These are phyloP conservation scores for Gnomoniopsis smithogilvyi DNA, from an alignment of 2,329 filamentous ascomycete species.

Conservation along the genomic window DNA sequence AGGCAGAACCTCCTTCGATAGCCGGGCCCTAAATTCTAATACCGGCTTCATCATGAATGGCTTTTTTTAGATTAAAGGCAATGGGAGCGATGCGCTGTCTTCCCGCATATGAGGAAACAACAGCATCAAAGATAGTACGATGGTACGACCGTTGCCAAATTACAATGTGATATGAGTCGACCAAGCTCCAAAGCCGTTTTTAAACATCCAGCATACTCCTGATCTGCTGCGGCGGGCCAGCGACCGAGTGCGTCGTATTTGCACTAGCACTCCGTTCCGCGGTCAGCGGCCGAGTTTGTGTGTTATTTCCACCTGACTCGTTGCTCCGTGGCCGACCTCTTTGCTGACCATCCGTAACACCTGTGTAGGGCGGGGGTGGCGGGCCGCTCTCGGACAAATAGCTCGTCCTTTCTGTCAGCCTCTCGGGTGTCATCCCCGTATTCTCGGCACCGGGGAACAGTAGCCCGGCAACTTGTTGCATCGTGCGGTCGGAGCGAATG, in stretches of 20 bases:
- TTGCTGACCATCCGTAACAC: conserved; percentile 19
- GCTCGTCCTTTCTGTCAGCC: conserved; percentile 31
- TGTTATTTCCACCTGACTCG: conserved; percentile 1
- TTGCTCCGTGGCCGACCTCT: conserved; percentile 24
- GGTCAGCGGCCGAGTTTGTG: conserved; percentile 24
- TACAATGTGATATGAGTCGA: neutral
- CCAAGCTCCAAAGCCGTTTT: neutral
- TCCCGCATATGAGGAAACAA: no score
- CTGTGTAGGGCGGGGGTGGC: conserved; percentile 39
- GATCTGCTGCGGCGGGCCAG: conserved; percentile 49
- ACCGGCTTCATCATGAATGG: no score
- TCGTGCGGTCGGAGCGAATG: conserved; percentile 41
- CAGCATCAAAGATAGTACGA: no score
- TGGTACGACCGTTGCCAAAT: neutral
- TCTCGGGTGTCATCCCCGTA: conserved; percentile 20
- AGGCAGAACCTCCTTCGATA: no score
- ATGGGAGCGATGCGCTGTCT: neutral
- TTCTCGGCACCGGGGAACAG: conserved; percentile 44
- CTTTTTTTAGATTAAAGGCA: neutral
- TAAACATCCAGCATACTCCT: conserved; percentile 58
- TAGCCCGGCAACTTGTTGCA: conserved; percentile 41
- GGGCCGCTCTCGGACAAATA: conserved; percentile 43
- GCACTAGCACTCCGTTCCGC: conserved; percentile 42
- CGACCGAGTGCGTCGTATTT: conserved; percentile 43
- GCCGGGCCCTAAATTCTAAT: no score